phyloP scores from a whole-genome alignment of 768 basidiomycete genomes.

The Kwoniella pini region DNA sequence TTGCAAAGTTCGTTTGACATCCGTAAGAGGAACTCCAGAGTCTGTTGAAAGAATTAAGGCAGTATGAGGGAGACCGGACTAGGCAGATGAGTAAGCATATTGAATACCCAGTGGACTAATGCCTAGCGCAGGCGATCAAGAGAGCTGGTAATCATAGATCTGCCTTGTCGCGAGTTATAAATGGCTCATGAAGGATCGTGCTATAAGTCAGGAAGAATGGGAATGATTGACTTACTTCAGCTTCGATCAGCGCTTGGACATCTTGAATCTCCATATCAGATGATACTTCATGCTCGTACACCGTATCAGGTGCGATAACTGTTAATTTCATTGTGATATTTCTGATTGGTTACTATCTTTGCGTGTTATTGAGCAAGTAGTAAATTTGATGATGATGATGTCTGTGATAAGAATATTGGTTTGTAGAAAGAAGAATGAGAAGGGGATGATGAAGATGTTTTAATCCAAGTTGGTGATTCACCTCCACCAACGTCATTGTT shows the following conservation, averaged over 20 bases:
- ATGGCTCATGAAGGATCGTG: no score
- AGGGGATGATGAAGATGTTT: slow-evolving; percentile 1
- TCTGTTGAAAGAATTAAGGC: slow-evolving; percentile 36
- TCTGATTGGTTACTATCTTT: not conserved
- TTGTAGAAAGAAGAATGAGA: not conserved
- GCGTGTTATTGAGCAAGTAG: no score
- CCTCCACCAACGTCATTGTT: not conserved
- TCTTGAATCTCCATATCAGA: slow-evolving; percentile 87
- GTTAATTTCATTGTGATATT: slow-evolving; percentile 55
- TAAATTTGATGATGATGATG: no score
- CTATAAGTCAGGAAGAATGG: no score
- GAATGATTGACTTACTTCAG: slow-evolving; percentile 67
- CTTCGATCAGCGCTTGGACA: slow-evolving; percentile 90
- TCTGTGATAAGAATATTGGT: no score
- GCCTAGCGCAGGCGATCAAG: no score
- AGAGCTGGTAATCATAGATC: no score
- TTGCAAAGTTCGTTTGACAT: slow-evolving; percentile 29
- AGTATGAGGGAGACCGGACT: slow-evolving; percentile 36
- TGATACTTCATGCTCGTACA: slow-evolving; percentile 72
- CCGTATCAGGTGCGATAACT: slow-evolving; percentile 55
- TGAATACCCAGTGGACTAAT: not conserved
- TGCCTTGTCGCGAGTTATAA: no score
- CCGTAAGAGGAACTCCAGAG: slow-evolving; percentile 38
- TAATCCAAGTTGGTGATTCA: not conserved
- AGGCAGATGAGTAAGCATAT: not conserved